Percentiles rank a stretch among this genome's conserved stretches.
These are phyloP conservation scores for Trichosporon sp. DNA, from an alignment of 1,284 basidiomycete genomes.

Conservation along the genomic window DNA sequence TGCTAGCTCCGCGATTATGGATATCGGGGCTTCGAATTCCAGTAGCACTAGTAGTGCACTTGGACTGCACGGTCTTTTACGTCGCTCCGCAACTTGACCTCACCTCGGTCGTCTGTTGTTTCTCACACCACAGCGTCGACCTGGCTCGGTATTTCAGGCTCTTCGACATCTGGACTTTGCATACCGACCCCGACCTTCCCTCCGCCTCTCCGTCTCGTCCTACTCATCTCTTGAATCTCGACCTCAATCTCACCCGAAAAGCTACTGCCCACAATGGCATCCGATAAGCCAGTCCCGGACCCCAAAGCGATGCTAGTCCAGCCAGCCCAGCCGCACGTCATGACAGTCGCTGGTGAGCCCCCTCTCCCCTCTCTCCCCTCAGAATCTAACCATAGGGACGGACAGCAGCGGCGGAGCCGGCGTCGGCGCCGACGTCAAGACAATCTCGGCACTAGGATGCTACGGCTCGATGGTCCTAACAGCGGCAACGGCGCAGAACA, in stretches of 20 bases:
- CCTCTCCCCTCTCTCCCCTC: not conserved
- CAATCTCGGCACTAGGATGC: constrained; percentile 69
- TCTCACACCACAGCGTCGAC: no score
- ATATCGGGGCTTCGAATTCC: no score
- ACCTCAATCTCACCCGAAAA: no score
- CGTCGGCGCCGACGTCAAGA: constrained; percentile 74
- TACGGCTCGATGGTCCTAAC: constrained; percentile 86
- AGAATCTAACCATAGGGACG: constrained; percentile 30
- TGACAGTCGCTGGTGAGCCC: constrained; percentile 40
- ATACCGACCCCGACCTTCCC: no score
- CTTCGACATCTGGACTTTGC: no score
- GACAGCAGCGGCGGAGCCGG: constrained; percentile 86
- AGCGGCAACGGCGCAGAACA: constrained; percentile 88
- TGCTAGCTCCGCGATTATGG: no score
- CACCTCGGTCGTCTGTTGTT: no score
- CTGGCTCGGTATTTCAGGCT: no score
- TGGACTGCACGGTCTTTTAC: no score
- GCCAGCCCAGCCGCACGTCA: constrained; percentile 29
- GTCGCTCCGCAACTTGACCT: no score
- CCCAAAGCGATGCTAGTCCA: not conserved
- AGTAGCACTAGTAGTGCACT: no score
- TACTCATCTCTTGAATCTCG: not conserved
- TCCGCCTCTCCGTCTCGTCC: no score
- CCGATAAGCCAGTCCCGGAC: not conserved
- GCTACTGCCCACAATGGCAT: not conserved